Evolutionary conservation across 129 eudicot species (phyloP), one percentile per base, ranked within the genome.

Genomic region (Pittosporum tobira): DNA sequence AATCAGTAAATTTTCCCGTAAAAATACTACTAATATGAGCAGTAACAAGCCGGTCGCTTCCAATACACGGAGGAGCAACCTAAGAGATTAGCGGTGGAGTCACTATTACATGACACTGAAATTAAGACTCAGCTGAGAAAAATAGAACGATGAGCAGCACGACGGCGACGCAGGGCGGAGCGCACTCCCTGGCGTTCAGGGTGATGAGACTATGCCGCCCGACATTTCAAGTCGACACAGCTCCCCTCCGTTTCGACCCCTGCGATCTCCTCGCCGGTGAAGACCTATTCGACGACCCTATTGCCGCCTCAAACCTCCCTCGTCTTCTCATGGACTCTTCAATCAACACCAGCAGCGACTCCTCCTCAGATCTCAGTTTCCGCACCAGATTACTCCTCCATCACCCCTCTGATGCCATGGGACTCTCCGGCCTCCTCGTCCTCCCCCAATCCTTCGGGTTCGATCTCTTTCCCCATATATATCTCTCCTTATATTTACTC

Each of bases 391-490:
- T 83, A 64, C 76, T 86, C 48, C 84, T 86, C 51, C 46, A 67
- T 36, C 77, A 81, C 34, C 85, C 78, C 14, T 69, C 85, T 10
- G 94, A 83, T 25, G 78, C 98, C 43, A 74, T 88, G 71, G 98
- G 96, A 70, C 65, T 91, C 56, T 69, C 89, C 16, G 98, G 95
- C 50, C 87, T 91, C 62, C 96, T 91, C 63, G 85, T 91, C 23
- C 94, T 91, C 37, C 98, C 98, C 57, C 96, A 91, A 27, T 83
- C 98, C 21, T 91, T 91, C 50, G 98, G 98, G 95, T 89, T 51
- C 10, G 43, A 10, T 38, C 31, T 43, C 19, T 14, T 14, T 14
- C 25, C 20, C n/a, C n/a, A n/a, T n/a, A n/a, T n/a, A n/a, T n/a
- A n/a, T n/a, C 5, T 66, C 18, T 51, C 57, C 6, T 64, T 51